Base-by-base conservation (phyloP, 306 rosid species). In the Fagus crenata region DNA sequence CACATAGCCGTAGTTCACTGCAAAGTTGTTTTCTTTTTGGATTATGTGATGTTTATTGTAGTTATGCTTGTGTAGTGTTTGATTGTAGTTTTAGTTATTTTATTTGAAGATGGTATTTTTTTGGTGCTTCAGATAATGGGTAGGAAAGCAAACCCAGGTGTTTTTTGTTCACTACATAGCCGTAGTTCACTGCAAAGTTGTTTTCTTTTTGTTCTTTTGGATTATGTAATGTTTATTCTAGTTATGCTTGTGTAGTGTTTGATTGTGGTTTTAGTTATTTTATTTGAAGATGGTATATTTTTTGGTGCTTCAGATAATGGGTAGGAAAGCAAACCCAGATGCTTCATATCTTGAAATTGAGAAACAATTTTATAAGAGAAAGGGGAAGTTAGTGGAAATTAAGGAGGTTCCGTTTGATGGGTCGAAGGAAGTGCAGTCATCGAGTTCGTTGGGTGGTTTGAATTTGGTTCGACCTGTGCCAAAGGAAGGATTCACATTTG, bases 341-440 rank as follows among this genome's bases (percentile, higher is more conserved):
- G 91, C 86, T 75, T 83, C 89, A 42, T 96, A 81, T 91, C 86
- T 91, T 75, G 99, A 96, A 59, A 85, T 92, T 80, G 99, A 96
- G 87, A 96, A 96, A 87, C 77, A 86, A 4, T 92, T 86, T 85
- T 71, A 86, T 81, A 90, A 90, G 84, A 88, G 82, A 58, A 90
- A 85, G 69, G 93, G 96, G 58, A 92, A 96, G 72, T 4, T 81
- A 11, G 81, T 83, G 43, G 87, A 89, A 71, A 81, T 85, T n/a
- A 89, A 86, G 86, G 93, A 92, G 80, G 80, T 90, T 77, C 93
- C 97, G 49, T 89, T 92, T 86, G 92, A 84, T 31, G 88, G 54
- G 49, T 79, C 86, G 67, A 82, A 80, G 69, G 72, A 71, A 71
- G 80, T 69, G 73, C 84, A 77, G 72, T 65, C 86, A 40, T 84